A percentile compares a stretch with the other conserved stretches of the same genome.
phyloP scores from a whole-genome alignment of 352 stramenopile genomes.

The Phytophthora megakarya region DNA sequence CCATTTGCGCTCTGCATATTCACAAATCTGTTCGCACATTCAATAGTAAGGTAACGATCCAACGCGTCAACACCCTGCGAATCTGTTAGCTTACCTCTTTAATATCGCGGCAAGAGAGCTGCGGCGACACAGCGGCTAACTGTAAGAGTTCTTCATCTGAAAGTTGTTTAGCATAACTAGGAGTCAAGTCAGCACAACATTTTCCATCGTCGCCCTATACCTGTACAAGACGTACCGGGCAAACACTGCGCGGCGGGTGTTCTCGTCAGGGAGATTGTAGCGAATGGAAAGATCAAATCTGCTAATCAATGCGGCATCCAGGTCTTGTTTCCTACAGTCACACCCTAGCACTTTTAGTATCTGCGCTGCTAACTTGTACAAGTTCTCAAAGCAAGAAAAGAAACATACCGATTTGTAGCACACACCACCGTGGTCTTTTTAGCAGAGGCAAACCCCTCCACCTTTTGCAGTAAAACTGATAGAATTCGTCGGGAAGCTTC shows the following conservation, averaged over 20 bases:
- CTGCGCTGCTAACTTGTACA: neutral
- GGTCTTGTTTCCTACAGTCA: constrained; percentile 86
- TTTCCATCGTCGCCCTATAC: neutral
- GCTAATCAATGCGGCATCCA: constrained; percentile 92
- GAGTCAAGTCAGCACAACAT: constrained; percentile 7
- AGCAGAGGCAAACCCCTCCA: constrained; percentile 92
- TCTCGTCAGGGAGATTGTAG: constrained; percentile 89
- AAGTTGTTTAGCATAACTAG: constrained; percentile 91
- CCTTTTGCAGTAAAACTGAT: constrained; percentile 91
- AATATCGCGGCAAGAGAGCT: constrained; percentile 94
- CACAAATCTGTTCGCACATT: constrained; percentile 70
- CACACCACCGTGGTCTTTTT: constrained; percentile 94
- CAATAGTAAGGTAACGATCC: neutral
- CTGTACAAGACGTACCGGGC: constrained; percentile 49
- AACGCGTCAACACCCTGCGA: neutral
- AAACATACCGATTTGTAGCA: constrained; percentile 84
- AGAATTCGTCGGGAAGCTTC: constrained; percentile 92
- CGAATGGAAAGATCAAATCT: constrained; percentile 93
- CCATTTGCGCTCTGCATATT: constrained; percentile 93
- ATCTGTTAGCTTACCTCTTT: constrained; percentile 76
- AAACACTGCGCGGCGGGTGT: constrained; percentile 89
- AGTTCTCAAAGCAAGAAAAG: neutral
- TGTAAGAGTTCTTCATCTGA: constrained; percentile 69
- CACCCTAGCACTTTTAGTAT: neutral
- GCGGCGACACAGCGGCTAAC: constrained; percentile 75